Evolutionary conservation across 23 red algal genomes (phyloP).

Genomic region (Gracilaria vermiculophylla): DNA sequence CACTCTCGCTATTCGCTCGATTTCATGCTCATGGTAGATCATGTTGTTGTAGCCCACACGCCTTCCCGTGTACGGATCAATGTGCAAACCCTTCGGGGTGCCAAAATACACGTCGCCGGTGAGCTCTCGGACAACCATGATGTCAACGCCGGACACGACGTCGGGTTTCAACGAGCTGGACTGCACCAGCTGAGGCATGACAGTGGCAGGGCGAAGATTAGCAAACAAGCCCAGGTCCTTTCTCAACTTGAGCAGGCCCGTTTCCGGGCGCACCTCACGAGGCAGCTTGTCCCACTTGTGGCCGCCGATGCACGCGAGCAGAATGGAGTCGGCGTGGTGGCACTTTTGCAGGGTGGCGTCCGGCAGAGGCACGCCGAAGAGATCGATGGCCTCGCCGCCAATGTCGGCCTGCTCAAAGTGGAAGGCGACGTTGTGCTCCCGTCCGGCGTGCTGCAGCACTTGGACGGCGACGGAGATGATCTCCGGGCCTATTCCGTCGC

Average conservation of each 20-base stretch:
- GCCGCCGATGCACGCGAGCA: slow-evolving; percentile 94
- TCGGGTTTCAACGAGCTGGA: slow-evolving; percentile 81
- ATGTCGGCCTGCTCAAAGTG: slow-evolving; percentile 59
- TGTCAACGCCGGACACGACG: slow-evolving; percentile 78
- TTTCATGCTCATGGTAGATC: slow-evolving; percentile 89
- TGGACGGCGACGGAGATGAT: slow-evolving; percentile 79
- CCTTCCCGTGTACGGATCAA: slow-evolving; percentile 38
- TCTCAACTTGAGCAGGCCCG: slow-evolving; percentile 76
- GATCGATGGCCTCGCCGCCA: slow-evolving; percentile 89
- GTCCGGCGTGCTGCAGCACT: slow-evolving; percentile 66
- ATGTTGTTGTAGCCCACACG: slow-evolving; percentile 91
- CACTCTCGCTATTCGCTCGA: slow-evolving; percentile 80
- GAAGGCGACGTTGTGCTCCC: slow-evolving; percentile 46
- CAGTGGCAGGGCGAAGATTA: slow-evolving; percentile 85
- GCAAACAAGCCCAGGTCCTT: slow-evolving; percentile 89
- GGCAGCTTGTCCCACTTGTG: slow-evolving; percentile 87
- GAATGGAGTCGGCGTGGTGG: slow-evolving; percentile 56
- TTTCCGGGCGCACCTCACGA: slow-evolving; percentile 76
- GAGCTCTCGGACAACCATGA: slow-evolving; percentile 96
- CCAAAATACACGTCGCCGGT: slow-evolving; percentile 99
- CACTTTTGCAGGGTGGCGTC: slow-evolving; percentile 60
- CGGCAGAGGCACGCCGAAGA: slow-evolving; percentile 79
- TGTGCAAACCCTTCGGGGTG: slow-evolving; percentile 70
- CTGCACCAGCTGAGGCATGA: slow-evolving; percentile 82
- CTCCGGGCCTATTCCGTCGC: slow-evolving; percentile 96